Percentiles rank a stretch among this genome's conserved stretches.
These are phyloP conservation scores for Cladosporium sp. DNA, from an alignment of 2,329 filamentous ascomycete genomes.

Conservation along the genomic window DNA sequence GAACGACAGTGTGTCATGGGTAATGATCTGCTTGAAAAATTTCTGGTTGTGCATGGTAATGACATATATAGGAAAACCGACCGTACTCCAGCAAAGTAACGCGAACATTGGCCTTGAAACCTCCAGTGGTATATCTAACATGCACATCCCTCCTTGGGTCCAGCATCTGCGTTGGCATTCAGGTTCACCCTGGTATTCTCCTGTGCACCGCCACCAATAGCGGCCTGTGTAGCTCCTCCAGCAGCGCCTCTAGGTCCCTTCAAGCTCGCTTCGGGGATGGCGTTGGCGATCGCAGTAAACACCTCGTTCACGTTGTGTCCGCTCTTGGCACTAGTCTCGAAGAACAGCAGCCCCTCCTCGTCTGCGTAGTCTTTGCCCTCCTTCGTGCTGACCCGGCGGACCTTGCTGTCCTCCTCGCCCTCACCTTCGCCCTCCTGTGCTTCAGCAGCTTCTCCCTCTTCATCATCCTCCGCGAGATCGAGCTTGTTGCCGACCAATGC, in stretches of 20 bases:
- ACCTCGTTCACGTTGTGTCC: constrained; percentile 92
- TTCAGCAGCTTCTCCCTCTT: constrained; percentile 41
- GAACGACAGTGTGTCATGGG: no score
- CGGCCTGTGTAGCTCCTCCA: constrained; percentile 53
- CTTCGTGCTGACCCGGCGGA: constrained; percentile 82
- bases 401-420: constrained; percentile 59
- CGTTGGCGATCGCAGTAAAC: constrained; percentile 96
- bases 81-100: constrained; percentile 1
- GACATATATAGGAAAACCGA: background rate
- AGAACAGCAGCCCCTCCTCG: constrained; percentile 90
- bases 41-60: no score
- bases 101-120: background rate
- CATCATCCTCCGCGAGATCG: constrained; percentile 64
- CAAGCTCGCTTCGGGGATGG: constrained; percentile 92
- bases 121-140: constrained; percentile 52
- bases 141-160: constrained; percentile 86
- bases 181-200: constrained; percentile 77
- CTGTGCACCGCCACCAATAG: constrained; percentile 45
- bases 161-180: constrained; percentile 56
- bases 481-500: constrained; percentile 96
- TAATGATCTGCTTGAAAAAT: background rate
- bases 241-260: constrained; percentile 74
- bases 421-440: constrained; percentile 46
- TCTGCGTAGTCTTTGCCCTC: constrained; percentile 92
- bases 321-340: constrained; percentile 97